Evolutionary conservation across 257 asterid genomes (phyloP), one percentile per base, ranked within the genome.

Genomic region (Solanum corneliomulleri): DNA sequence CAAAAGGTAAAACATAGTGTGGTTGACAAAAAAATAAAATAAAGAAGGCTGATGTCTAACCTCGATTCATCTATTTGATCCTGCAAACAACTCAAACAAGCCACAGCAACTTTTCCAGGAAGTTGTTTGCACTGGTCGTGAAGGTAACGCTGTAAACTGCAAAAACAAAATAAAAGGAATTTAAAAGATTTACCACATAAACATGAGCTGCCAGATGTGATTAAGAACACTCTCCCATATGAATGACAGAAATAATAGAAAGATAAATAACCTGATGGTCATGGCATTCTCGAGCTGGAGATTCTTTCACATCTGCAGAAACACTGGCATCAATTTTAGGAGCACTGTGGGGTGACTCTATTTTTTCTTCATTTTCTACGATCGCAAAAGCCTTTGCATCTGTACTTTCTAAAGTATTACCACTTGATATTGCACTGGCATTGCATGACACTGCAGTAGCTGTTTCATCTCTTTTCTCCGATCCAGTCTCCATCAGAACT

Each of bases 51-150:
- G 69, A 29, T 31, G 62, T 52, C 86, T 76, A n/a, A 90, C 96
- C 91, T 88, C 66, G 25, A 60, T 39, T 89, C 90, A 93, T 86
- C 90, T 86, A 85, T 86, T 16, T 56, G 94, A 91, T 72, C 91
- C 88, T 4, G 90, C 70, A 84, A 94, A 91, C 89, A 69, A 85
- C 62, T 95, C 98, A 81, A 92, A 89, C 85, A 95, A 89, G 84
- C 97, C 98, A 92, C 96, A 95, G 77, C 96, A 95, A 88, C 90
- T 87, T 92, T 89, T 91, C 97, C 93, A 93, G n/a, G 96, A 92
- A 64, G 96, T 89, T 80, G 89, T 92, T 78, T 91, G 89, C 89
- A 77, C 93, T 2, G 91, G 91, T 77, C 29, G 89, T 60, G 87
- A 86, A 84, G 91, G 75, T 86, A 87, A 75, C 72, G 29, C 89